Base-by-base conservation (phyloP, 2,329 filamentous ascomycete genomes). In the Alternaria novae-zelandiae region DNA sequence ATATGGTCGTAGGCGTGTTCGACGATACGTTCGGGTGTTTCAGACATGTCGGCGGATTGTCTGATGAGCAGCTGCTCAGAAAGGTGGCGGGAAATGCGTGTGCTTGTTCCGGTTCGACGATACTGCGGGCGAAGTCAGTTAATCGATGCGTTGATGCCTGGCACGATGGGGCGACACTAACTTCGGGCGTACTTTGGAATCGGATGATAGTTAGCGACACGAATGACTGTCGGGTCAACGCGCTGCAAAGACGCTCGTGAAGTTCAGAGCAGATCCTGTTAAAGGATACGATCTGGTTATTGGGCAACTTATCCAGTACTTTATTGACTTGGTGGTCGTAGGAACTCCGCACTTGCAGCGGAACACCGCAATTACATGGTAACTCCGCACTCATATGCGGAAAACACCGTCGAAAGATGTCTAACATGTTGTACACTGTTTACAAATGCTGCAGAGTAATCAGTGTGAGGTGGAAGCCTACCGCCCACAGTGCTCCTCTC, bases 1-100 rank as follows among this genome's bases (percentile, higher is more conserved):
- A 64, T 60, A 10, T 64, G 44, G 47, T 64, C 28, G 20, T 64
- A 64, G 25, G 61, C 51, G 30, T 64, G 15, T 43, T 56, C n/a
- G 21, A 61, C 61, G 5, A 60, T 61, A 2, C 10, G 9, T 46
- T 64, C 54, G 17, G 61, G 61, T 32, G 44, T 32, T 25, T 64
- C 51, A 32, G 45, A 7, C 59, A 61, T 65, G 13, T 47, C 17
- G 2, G 15, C 21, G 26, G 1, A 0, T 36, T 6, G 0, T n/a
- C 13, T 13, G 1, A 15, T 6, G 11, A 56, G 43, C 43, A 56
- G 54, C 26, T 25, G 21, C n/a, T 46, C 12, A 56, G 43, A 30
- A 25, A 9, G 45, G 3, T 17, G 9, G 25, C 15, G 20, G 25
- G 5, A 46, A 12, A 30, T 32, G 8, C 17, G 26, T 3, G 41